Evolutionary conservation across 2,329 filamentous ascomycete genomes (phyloP).

Genomic region (Calonectria henricotiae): DNA sequence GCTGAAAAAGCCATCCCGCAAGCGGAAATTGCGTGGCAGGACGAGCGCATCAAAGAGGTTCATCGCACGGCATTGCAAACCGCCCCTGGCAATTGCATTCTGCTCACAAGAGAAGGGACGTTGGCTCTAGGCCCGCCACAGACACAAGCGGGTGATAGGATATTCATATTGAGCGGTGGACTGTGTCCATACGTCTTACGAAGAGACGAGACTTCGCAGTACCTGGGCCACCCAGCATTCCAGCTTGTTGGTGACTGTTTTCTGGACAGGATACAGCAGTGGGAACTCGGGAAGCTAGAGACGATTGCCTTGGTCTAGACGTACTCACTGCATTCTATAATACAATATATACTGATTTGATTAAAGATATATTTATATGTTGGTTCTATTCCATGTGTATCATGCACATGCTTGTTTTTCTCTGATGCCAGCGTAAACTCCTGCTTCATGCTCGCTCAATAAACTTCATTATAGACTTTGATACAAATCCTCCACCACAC

Average conservation of each 20-base stretch:
- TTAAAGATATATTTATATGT: background rate
- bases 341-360: background rate
- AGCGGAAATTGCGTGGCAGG: slow-evolving; percentile 15
- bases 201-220: background rate
- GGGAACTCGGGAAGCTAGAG: slow-evolving; percentile 32
- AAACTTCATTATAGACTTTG: slow-evolving; percentile 60
- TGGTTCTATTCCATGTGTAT: slow-evolving; percentile 24
- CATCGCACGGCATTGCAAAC: slow-evolving; percentile 34
- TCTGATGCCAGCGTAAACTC: slow-evolving; percentile 43
- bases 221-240: slow-evolving; percentile 26
- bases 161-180: slow-evolving; percentile 43
- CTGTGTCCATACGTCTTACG: slow-evolving; percentile 44
- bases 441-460: slow-evolving; percentile 39
- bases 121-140: slow-evolving; percentile 39
- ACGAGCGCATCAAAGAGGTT: slow-evolving; percentile 5
- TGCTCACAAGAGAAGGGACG: slow-evolving; percentile 35
- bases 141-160: slow-evolving; percentile 28
- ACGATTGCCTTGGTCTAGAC: slow-evolving; percentile 36
- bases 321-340: too few species aligned
- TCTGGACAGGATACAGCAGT: slow-evolving; percentile 26
- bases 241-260: slow-evolving; percentile 43
- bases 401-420: slow-evolving; percentile 13
- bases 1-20: slow-evolving; percentile 21
- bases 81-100: slow-evolving; percentile 36
- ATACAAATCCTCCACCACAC: slow-evolving; percentile 78